Conservation (phyloP, 1,284 basidiomycete species). For the Phellinidium pouzarii region DNA sequence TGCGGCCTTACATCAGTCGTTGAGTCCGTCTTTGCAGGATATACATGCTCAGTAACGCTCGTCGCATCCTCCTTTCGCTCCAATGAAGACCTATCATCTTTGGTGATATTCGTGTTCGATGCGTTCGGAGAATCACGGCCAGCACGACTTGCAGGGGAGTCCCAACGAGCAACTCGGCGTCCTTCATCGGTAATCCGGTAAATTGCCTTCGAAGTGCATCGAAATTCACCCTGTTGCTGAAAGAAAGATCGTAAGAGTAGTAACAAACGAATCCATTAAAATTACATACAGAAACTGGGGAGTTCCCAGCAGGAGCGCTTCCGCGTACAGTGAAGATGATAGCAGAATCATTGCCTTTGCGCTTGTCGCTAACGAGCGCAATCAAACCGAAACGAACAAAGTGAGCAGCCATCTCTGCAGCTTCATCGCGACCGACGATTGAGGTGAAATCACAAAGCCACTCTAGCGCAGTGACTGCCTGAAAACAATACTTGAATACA, state of each 20-base stretch:
- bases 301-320: conserved; percentile 60
- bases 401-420: conserved; percentile 94
- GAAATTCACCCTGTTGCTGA: conserved; percentile 88
- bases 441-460: conserved; percentile 99
- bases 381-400: conserved; percentile 95
- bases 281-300: conserved; percentile 60
- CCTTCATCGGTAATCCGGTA: conserved; percentile 95
- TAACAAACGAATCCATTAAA: conserved; percentile 10
- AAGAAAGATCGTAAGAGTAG: conserved; percentile 19
- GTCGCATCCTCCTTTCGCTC: conserved; percentile 41
- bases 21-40: conserved; percentile 32
- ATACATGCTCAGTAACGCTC: conserved; percentile 31
- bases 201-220: conserved; percentile 89
- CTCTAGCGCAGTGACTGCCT: conserved; percentile 82
- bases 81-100: conserved; percentile 34
- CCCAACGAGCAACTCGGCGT: conserved; percentile 79
- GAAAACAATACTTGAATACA: conserved; percentile 75
- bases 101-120: conserved; percentile 54
- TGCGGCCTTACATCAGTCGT: conserved; percentile 59
- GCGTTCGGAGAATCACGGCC: conserved; percentile 52
- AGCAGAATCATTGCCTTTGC: conserved; percentile 82
- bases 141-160: conserved; percentile 32
- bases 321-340: conserved; percentile 87
- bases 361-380: conserved; percentile 78
- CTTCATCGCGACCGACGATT: conserved; percentile 92